Base-by-base conservation (phyloP, 1,284 basidiomycete species). In the Serendipita sp. region DNA sequence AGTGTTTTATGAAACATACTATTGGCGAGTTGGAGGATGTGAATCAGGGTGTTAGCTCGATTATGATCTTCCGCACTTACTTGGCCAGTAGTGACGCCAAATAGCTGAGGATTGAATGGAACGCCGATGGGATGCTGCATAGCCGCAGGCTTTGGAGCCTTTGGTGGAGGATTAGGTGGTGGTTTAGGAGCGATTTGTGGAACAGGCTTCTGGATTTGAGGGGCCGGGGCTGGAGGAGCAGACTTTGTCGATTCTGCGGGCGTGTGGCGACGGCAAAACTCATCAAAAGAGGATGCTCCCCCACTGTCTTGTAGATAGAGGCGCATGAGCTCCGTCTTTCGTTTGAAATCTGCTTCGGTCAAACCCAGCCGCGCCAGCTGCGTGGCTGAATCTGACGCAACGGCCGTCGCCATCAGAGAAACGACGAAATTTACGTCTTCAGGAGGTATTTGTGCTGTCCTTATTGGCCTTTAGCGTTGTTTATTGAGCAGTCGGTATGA, bases 281-380 rank as follows among this genome's bases (percentile, higher is more conserved):
- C 53, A 26, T 58, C 53, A 58, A 58, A 58, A 35, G 53, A 58
- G n/a, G 53, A 29, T 22, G 53, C 53, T 30, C 53, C 53, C 10
- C 15, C 22, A 58, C 53, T 58, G 30, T 58, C 53, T 26, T 58
- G 53, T n/a, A 58, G 53, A 34, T 58, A 58, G 4, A 58, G 53
- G 10, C 53, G 22, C 53, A 58, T 58, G 53, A 58, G 53, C 53
- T 58, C 53, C 15, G 53, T 58, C 32, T 58, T 58, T 29, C 30
- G 10, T 34, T 58, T 58, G 53, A 58, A 58, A 6, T 58, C 53
- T 22, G 22, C 26, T 26, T 58, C 53, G n/a, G 53, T 22, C 17
- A 58, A 32, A n/a, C 53, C 53, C 22, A 58, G 32, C 15, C 53
- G 53, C 22, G 53, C 53, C n/a, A 58, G 53, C 53, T 58, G 53